Base-by-base conservation (phyloP, 176 grass and related monocot genomes). In the Stipa capillata region DNA sequence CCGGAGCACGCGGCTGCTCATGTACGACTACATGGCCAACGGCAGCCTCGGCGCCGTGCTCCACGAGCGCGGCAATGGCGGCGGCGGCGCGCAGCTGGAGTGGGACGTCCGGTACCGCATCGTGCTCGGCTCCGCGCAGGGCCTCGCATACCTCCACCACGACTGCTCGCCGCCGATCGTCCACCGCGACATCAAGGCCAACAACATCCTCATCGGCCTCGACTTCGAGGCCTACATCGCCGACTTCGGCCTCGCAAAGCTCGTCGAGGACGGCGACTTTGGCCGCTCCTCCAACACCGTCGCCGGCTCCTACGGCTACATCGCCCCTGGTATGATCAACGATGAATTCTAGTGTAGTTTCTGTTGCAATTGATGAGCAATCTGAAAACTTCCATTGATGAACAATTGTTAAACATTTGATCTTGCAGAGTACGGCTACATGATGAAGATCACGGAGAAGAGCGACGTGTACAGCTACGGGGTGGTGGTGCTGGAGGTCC, bases 1-100 rank as follows among this genome's bases (percentile, higher is more conserved):
- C 82, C 89, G 80, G 85, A 94, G 20, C 64, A 98, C 77, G 1
- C 83, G 96, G 18, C 74, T 98, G 64, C 86, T 98, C 64, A 94
- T 98, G 96, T 98, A 98, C 54, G 96, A 98, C 47, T 98, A 98
- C 92, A 95, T 98, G 96, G 78, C 92, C 11, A 98, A 98, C 63
- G 96, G 96, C 24, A 98, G 96, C 90, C 85, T 98, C 3, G 96
- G 96, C 40, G 86, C 83, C 2, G 88, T 95, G 69, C 93, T 98
- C 69, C 92, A 98, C 50, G 96, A 98, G 78, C 86, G 92, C 17
- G 82, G 87, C n/a, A n/a, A n/a, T n/a, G n/a, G n/a, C 18, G 77
- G 83, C 50, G 80, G 55, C 1, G 90, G 88, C 9, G 90, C 83
- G 36, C 89, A 93, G 50, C 88, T 99, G 3, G 96, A 99, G 77